These are phyloP conservation scores for Lanzia echinophila DNA, from an alignment of 2,329 filamentous ascomycete species.

Conservation along the genomic window DNA sequence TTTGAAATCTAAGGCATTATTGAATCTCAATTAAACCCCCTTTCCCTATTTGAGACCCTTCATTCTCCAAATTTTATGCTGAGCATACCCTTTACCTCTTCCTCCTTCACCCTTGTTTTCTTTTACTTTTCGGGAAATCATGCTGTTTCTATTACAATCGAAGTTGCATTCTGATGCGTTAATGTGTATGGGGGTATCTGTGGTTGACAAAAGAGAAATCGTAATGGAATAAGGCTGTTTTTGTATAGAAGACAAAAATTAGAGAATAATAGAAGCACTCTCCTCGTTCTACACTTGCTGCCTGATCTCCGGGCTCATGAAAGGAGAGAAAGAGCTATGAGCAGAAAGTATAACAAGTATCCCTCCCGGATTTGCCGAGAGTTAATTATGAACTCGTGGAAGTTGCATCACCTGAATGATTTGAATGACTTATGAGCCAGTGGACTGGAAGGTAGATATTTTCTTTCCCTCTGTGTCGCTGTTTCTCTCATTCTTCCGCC, in stretches of 20 bases:
- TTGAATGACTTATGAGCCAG: constrained; percentile 39
- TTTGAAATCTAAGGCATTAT: too few species aligned
- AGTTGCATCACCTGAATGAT: constrained; percentile 34
- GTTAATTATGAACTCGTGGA: neutral
- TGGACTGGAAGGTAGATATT: constrained; percentile 32
- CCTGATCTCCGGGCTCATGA: too few species aligned
- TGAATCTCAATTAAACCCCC: too few species aligned
- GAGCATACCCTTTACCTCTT: too few species aligned
- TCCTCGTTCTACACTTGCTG: neutral
- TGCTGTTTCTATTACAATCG: too few species aligned
- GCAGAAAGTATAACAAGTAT: neutral
- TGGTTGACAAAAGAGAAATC: neutral
- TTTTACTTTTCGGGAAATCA: too few species aligned
- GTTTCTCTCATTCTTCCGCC: constrained; percentile 41
- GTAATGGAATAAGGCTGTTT: neutral
- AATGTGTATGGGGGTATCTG: neutral
- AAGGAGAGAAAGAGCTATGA: too few species aligned
- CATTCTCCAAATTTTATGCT: too few species aligned
- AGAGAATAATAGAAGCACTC: neutral
- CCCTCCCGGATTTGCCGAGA: neutral
- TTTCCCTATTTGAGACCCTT: too few species aligned
- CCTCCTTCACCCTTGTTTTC: too few species aligned
- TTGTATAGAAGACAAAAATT: neutral
- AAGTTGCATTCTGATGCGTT: too few species aligned
- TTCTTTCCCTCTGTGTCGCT: constrained; percentile 11